Percentiles rank a stretch among this genome's conserved stretches.
Evolutionary conservation across 257 asterid species (phyloP).

Genomic region (Nicotiana tabacum): DNA sequence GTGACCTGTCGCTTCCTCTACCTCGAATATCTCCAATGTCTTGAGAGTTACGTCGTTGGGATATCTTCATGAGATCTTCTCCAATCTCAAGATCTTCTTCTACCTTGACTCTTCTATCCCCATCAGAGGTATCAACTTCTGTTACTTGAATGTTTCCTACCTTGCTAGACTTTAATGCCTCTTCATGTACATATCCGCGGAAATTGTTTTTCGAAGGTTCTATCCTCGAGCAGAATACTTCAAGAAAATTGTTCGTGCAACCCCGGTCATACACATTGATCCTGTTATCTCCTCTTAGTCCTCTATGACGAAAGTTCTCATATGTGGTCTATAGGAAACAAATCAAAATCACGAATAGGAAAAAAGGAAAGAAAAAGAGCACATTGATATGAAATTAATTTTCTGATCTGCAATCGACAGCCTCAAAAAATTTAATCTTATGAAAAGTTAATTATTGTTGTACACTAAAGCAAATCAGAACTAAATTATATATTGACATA

Average conservation of each 20-base stretch:
- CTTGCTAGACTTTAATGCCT: constrained; percentile 11
- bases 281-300: constrained; percentile 24
- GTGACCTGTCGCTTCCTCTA: constrained; percentile 15
- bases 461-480: neutral
- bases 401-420: too few species aligned
- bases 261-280: constrained; percentile 40
- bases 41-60: constrained; percentile 32
- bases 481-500: neutral
- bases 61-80: constrained; percentile 35
- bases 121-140: constrained; percentile 2
- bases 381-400: too few species aligned
- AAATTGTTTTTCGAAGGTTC: constrained; percentile 31
- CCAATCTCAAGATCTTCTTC: constrained; percentile 45
- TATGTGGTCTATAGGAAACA: constrained; percentile 52
- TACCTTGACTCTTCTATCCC: constrained; percentile 34
- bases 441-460: too few species aligned
- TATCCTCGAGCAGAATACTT: constrained; percentile 37
- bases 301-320: constrained; percentile 52
- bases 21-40: constrained; percentile 14
- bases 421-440: too few species aligned
- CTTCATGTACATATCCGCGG: constrained; percentile 25
- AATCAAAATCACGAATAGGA: neutral
- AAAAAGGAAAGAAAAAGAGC: neutral
- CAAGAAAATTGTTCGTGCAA: constrained; percentile 29
- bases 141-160: constrained; percentile 8